Evolutionary conservation across 208 protist genomes (phyloP).

Genomic region (Crithidia fasciculata): DNA sequence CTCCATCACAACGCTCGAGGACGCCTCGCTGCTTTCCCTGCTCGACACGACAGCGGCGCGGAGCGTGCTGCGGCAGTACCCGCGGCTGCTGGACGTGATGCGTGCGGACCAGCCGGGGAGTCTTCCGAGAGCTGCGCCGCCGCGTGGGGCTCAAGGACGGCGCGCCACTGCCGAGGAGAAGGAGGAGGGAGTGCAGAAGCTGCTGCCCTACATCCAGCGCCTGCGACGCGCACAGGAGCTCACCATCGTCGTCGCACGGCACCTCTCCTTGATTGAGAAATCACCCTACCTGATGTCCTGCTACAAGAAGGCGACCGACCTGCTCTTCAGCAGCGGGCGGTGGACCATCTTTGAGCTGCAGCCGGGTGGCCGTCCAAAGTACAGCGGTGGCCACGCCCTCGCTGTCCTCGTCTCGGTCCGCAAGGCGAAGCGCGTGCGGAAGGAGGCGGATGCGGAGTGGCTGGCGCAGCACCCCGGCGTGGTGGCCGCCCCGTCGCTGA

Average conservation of each 20-base stretch:
- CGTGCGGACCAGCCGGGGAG: background rate
- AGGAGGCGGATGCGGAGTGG: constrained; percentile 35
- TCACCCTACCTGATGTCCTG: constrained; percentile 66
- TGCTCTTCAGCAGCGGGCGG: constrained; percentile 78
- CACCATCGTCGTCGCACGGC: constrained; percentile 71
- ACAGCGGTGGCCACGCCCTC: constrained; percentile 32
- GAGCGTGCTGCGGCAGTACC: constrained; percentile 46
- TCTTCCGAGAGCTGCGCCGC: background rate
- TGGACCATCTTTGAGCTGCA: constrained; percentile 83
- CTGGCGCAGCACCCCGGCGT: constrained; percentile 20
- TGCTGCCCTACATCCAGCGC: constrained; percentile 73
- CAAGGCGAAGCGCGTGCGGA: constrained; percentile 33
- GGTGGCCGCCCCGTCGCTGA: background rate
- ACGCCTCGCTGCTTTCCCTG: constrained; percentile 31
- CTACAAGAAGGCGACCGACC: constrained; percentile 61
- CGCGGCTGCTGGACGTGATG: constrained; percentile 19
- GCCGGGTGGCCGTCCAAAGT: constrained; percentile 54
- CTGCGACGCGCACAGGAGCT: constrained; percentile 69
- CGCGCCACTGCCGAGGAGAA: background rate
- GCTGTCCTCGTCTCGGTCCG: constrained; percentile 66
- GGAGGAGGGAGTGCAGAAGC: constrained; percentile 2
- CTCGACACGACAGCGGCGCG: constrained; percentile 25
- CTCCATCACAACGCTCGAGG: constrained; percentile 39
- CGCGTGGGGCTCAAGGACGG: background rate
- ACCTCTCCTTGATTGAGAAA: constrained; percentile 57